Percentiles rank a stretch among this genome's conserved stretches.
Evolutionary conservation across 2,329 filamentous ascomycete genomes (phyloP).

Genomic region (Sporothrix variecibatus): DNA sequence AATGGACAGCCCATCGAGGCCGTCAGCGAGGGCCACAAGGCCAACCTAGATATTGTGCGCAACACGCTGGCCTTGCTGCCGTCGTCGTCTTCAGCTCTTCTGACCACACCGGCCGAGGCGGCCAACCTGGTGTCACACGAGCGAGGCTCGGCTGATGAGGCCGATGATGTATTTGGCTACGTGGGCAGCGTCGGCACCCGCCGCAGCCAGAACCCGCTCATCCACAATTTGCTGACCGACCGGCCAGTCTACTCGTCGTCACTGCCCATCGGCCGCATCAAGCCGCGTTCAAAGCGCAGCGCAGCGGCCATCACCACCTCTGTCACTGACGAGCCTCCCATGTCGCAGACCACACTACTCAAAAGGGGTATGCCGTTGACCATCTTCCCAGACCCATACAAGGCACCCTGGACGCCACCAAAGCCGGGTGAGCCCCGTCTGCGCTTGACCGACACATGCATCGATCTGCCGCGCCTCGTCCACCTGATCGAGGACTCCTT

Average conservation of each 20-base stretch:
- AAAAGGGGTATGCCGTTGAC: conserved; percentile 90
- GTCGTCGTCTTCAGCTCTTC: conserved; percentile 79
- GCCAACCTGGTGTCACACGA: conserved; percentile 53
- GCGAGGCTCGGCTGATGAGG: conserved; percentile 17
- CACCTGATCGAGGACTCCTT: conserved; percentile 95
- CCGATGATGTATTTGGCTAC: conserved; percentile 51
- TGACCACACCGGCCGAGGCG: conserved; percentile 84
- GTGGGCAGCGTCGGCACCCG: conserved; percentile 57
- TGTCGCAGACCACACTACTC: conserved; percentile 67
- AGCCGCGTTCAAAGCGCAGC: conserved; percentile 32
- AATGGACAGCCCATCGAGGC: conserved; percentile 18
- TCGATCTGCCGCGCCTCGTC: conserved; percentile 80
- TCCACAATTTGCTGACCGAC: conserved; percentile 94
- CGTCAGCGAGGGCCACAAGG: conserved; percentile 51
- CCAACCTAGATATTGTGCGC: conserved; percentile 74
- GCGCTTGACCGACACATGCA: conserved; percentile 73
- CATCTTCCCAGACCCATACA: conserved; percentile 72
- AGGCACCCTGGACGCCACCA: conserved; percentile 68
- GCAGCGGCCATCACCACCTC: not conserved
- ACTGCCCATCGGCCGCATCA: conserved; percentile 70
- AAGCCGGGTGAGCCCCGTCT: conserved; percentile 61
- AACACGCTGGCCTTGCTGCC: conserved; percentile 75
- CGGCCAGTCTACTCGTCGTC: conserved; percentile 92
- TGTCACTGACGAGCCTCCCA: not conserved
- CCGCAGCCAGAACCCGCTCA: conserved; percentile 73